Percentiles rank a stretch among this genome's conserved stretches.
Evolutionary conservation across 140 eudicot species (phyloP).

Genomic region (Senecio squalidus): DNA sequence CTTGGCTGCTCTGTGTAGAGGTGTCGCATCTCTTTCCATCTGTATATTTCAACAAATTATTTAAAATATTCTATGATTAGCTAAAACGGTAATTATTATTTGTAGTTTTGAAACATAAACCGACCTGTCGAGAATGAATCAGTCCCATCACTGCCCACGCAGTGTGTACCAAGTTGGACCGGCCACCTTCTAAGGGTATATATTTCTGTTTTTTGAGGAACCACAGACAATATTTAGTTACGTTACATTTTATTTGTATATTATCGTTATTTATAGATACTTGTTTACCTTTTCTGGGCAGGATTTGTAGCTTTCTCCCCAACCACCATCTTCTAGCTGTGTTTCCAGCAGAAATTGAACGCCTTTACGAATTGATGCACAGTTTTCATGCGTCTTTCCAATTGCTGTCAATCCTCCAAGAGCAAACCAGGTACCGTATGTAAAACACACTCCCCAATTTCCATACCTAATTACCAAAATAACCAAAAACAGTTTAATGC

Average conservation of each 20-base stretch:
- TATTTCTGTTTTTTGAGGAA: constrained; percentile 42
- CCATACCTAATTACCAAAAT: constrained; percentile 51
- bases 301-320: constrained; percentile 87
- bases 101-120: neutral
- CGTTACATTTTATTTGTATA: neutral
- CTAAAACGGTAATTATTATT: neutral
- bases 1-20: constrained; percentile 67
- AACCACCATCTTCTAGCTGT: constrained; percentile 67
- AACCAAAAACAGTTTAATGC: constrained; percentile 9
- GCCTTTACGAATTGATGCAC: constrained; percentile 47
- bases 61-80: neutral
- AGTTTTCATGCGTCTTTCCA: constrained; percentile 54
- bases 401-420: constrained; percentile 57
- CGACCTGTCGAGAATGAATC: constrained; percentile 64
- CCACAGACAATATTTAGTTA: neutral
- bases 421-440: constrained; percentile 80
- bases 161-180: constrained; percentile 73
- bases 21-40: constrained; percentile 52
- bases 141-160: constrained; percentile 82
- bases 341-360: constrained; percentile 51
- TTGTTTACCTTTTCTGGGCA: constrained; percentile 71
- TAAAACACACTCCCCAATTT: constrained; percentile 78
- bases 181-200: constrained; percentile 53
- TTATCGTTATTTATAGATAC: neutral
- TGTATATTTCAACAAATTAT: constrained; percentile 11